Conservation (phyloP, 2,329 filamentous ascomycete species). For the Ascomycota sp. region DNA sequence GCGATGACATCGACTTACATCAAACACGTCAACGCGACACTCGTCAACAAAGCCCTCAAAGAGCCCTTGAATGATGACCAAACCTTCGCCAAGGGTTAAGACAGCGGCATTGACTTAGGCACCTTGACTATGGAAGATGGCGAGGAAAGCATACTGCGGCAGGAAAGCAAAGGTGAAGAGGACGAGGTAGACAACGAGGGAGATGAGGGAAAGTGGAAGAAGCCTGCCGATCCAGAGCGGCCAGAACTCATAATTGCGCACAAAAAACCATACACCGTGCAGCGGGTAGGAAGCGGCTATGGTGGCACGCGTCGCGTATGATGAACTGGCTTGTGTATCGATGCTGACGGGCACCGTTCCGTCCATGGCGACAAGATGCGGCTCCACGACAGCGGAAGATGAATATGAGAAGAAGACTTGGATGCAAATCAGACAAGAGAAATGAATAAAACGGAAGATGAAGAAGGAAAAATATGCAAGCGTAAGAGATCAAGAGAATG, state of each 20-base stretch:
- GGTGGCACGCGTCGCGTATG: slow-evolving; percentile 22
- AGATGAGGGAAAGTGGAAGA: slow-evolving; percentile 64
- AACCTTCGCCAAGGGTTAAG: slow-evolving; percentile 64
- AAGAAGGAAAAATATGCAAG: neutral
- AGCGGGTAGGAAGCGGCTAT: slow-evolving; percentile 34
- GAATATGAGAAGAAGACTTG: too few species aligned
- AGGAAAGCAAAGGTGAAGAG: slow-evolving; percentile 79
- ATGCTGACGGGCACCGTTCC: slow-evolving; percentile 3
- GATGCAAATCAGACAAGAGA: too few species aligned
- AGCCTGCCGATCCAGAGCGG: slow-evolving; percentile 62
- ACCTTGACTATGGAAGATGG: slow-evolving; percentile 67
- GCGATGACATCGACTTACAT: slow-evolving; percentile 29
- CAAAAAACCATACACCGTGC: slow-evolving; percentile 67
- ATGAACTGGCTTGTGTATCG: slow-evolving; percentile 3
- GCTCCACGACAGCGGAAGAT: too few species aligned
- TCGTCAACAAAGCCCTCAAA: slow-evolving; percentile 72
- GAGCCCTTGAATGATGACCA: slow-evolving; percentile 47
- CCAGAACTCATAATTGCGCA: slow-evolving; percentile 57
- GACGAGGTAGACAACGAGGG: slow-evolving; percentile 60
- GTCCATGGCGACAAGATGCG: slow-evolving; percentile 1
- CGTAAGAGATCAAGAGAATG: too few species aligned
- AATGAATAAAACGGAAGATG: too few species aligned
- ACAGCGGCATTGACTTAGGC: slow-evolving; percentile 86
- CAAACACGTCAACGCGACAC: slow-evolving; percentile 62
- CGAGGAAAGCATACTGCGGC: slow-evolving; percentile 73